Percentiles rank a stretch among this genome's conserved stretches.
These are phyloP conservation scores for Lentinula edodes DNA, from an alignment of 768 basidiomycete genomes.

Conservation along the genomic window DNA sequence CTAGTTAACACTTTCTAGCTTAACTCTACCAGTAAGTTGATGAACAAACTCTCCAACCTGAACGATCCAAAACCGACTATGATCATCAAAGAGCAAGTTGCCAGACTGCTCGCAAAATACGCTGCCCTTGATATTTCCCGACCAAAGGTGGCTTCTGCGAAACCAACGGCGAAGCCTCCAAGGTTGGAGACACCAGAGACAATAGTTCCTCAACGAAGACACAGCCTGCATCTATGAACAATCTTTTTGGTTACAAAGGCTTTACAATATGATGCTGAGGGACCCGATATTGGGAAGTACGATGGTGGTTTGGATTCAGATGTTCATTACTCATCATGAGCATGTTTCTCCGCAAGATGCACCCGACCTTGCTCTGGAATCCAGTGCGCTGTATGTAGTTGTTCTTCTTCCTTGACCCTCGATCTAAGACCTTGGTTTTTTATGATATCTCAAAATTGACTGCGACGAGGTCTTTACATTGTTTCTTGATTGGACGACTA, in stretches of 20 bases:
- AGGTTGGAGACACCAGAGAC: neutral
- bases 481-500: slow-evolving; percentile 92
- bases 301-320: slow-evolving; percentile 93
- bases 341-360: slow-evolving; percentile 76
- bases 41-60: neutral
- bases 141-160: neutral
- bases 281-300: slow-evolving; percentile 75
- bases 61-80: neutral
- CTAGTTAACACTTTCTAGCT: no score
- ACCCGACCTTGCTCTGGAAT: slow-evolving; percentile 78
- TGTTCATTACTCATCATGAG: slow-evolving; percentile 70
- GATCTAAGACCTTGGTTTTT: neutral
- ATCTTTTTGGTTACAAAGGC: neutral
- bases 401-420: neutral
- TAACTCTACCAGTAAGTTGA: neutral
- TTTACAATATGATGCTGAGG: slow-evolving; percentile 16
- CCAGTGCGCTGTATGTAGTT: slow-evolving; percentile 57
- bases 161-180: neutral
- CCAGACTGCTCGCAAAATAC: neutral
- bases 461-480: slow-evolving; percentile 75
- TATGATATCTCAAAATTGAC: slow-evolving; percentile 57
- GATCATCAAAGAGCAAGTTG: neutral
- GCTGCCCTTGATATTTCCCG: neutral
- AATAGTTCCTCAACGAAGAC: neutral
- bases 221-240: neutral